These are phyloP conservation scores for Arbutus unedo DNA, from an alignment of 148 eudicot genomes.

Conservation along the genomic window DNA sequence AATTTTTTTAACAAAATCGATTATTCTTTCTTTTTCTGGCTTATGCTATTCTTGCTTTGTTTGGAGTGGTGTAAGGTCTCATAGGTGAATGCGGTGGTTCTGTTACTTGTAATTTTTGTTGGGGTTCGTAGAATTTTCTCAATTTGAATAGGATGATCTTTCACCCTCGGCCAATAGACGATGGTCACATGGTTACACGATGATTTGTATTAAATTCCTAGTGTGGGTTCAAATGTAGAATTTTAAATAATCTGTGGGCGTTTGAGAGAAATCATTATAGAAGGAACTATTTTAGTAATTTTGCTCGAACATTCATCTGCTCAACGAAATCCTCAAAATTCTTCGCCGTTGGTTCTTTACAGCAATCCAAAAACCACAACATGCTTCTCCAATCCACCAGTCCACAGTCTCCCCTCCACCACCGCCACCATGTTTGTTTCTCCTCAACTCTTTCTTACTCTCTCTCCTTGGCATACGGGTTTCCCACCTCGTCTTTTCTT, in stretches of 20 bases:
- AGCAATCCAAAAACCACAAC: constrained; percentile 1
- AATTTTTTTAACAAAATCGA: too few species aligned
- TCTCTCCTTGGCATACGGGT: constrained; percentile 41
- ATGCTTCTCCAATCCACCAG: constrained; percentile 35
- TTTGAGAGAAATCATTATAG: not conserved
- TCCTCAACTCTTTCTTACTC: constrained; percentile 28
- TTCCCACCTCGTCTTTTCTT: constrained; percentile 26
- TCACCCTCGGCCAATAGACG: not conserved
- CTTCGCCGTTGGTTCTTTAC: not conserved
- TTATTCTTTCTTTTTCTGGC: too few species aligned
- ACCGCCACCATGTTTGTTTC: constrained; percentile 14
- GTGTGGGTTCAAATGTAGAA: not conserved
- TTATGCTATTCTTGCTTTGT: too few species aligned
- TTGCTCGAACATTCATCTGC: not conserved
- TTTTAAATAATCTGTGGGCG: not conserved
- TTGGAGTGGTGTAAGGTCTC: too few species aligned
- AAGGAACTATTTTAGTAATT: not conserved
- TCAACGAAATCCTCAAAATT: not conserved
- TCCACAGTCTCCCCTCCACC: constrained; percentile 27
- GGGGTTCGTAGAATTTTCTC: too few species aligned
- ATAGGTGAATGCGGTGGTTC: too few species aligned
- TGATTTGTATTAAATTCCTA: not conserved
- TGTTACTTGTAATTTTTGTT: too few species aligned
- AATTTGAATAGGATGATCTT: not conserved
- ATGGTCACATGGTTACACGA: not conserved